Percentiles rank a stretch among this genome's conserved stretches.
phyloP scores from a whole-genome alignment of 768 basidiomycete species.

The Leucogyrophana mollusca region DNA sequence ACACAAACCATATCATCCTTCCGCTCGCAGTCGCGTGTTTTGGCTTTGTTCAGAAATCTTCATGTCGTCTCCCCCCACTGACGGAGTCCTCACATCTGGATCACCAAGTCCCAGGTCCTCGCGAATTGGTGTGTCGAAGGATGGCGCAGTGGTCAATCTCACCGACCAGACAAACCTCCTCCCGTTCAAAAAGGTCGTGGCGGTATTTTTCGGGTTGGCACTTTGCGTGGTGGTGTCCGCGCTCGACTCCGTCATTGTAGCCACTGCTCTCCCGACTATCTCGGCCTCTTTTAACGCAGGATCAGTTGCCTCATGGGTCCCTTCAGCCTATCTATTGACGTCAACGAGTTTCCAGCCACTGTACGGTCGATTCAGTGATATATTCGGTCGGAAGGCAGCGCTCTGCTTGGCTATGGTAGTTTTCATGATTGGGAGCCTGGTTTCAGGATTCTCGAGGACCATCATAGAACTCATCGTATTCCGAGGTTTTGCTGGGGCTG shows the following conservation, averaged over 20 bases:
- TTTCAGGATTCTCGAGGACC: conserved; percentile 62
- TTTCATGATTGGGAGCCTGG: conserved; percentile 65
- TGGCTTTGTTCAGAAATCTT: too few relatives aligned
- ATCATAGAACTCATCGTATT: conserved; percentile 71
- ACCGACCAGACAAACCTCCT: conserved; percentile 80
- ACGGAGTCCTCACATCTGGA: too few relatives aligned
- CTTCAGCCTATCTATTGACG: conserved; percentile 68
- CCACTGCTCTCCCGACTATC: conserved; percentile 73
- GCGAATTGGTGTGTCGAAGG: too few relatives aligned
- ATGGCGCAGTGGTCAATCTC: too few relatives aligned
- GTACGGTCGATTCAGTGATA: conserved; percentile 64
- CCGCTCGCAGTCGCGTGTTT: too few relatives aligned
- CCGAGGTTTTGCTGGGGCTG: conserved; percentile 65
- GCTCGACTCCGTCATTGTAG: conserved; percentile 71
- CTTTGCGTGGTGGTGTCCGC: conserved; percentile 61
- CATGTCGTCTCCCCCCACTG: too few relatives aligned
- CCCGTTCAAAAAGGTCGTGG: conserved; percentile 60
- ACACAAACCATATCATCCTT: too few relatives aligned
- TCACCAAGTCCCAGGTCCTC: too few relatives aligned
- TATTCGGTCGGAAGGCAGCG: conserved; percentile 63
- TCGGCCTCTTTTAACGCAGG: conserved; percentile 60
- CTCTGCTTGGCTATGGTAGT: conserved; percentile 57
- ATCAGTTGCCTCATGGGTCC: conserved; percentile 57
- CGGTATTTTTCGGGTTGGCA: conserved; percentile 60
- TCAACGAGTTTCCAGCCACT: conserved; percentile 41